These are phyloP conservation scores for Magnolia changhungtana DNA, from an alignment of 164 flowering plant genomes.

Conservation along the genomic window DNA sequence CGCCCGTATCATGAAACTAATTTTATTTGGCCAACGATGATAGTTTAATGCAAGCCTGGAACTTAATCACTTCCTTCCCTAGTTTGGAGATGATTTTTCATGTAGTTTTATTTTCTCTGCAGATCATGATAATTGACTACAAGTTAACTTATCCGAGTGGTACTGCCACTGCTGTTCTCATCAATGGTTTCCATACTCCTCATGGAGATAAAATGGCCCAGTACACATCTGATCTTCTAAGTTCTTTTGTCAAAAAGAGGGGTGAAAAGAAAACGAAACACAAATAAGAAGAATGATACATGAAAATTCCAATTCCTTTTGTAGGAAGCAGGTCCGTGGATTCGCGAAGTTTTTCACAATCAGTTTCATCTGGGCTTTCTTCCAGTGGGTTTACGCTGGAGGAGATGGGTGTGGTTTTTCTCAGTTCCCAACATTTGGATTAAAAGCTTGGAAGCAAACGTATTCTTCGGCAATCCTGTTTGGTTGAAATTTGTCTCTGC, in stretches of 20 bases:
- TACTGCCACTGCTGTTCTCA: conserved; percentile 83
- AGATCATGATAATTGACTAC: conserved; percentile 85
- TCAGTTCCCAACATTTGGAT: conserved; percentile 20
- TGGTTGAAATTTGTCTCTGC: background rate
- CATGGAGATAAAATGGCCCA: conserved; percentile 61
- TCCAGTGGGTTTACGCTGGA: conserved; percentile 24
- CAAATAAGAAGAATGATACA: background rate
- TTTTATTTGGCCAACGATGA: background rate
- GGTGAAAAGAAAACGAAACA: background rate
- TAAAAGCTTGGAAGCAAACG: conserved; percentile 20
- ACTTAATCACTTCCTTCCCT: background rate
- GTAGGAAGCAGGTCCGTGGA: conserved; percentile 42
- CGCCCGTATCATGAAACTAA: background rate
- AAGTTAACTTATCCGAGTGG: conserved; percentile 81
- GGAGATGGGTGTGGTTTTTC: conserved; percentile 23
- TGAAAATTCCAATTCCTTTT: background rate
- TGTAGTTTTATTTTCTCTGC: conserved; percentile 12
- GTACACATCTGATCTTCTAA: conserved; percentile 26
- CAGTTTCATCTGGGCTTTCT: conserved; percentile 19
- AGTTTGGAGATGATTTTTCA: background rate
- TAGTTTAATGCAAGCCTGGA: background rate
- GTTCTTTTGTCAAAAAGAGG: background rate
- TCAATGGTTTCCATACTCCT: conserved; percentile 75
- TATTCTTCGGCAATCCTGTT: background rate
- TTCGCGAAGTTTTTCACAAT: conserved; percentile 15